These are phyloP conservation scores for Ceratocystis cubensis DNA, from an alignment of 2,329 filamentous ascomycete genomes.

Conservation along the genomic window DNA sequence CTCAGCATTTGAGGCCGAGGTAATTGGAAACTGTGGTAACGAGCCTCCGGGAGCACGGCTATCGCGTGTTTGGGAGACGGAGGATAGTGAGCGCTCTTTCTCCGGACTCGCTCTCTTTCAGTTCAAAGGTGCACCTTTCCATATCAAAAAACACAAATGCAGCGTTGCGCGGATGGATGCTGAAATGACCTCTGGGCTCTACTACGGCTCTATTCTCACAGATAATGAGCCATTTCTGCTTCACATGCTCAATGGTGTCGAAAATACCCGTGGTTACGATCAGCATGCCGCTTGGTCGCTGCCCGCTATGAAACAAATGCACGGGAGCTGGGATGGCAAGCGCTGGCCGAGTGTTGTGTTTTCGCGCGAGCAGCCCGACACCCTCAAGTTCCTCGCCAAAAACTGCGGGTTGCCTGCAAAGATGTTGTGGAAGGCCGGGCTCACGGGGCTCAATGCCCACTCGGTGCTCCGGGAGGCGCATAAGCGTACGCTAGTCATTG, in stretches of 20 bases:
- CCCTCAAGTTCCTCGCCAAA: not conserved
- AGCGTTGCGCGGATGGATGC: too few species aligned
- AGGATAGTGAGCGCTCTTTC: not conserved
- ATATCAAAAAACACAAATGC: not conserved
- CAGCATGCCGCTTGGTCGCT: not conserved
- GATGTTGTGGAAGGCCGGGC: conserved; percentile 4
- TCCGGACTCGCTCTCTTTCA: not conserved
- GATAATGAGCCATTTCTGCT: not conserved
- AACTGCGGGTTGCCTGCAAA: not conserved
- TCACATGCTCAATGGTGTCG: not conserved
- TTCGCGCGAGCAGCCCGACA: not conserved
- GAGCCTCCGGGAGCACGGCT: not conserved
- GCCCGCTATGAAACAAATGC: not conserved
- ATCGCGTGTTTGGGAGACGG: not conserved
- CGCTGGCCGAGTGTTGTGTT: conserved; percentile 1
- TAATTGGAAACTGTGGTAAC: conserved; percentile 7
- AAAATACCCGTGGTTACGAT: not conserved
- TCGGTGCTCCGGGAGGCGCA: not conserved
- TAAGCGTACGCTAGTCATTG: not conserved
- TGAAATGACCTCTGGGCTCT: not conserved
- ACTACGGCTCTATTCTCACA: not conserved
- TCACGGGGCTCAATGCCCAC: not conserved
- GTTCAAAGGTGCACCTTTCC: not conserved
- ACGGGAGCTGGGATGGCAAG: not conserved
- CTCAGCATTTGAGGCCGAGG: not conserved